phyloP scores from a whole-genome alignment of 345 rosid species.

The Gossypium turneri region DNA sequence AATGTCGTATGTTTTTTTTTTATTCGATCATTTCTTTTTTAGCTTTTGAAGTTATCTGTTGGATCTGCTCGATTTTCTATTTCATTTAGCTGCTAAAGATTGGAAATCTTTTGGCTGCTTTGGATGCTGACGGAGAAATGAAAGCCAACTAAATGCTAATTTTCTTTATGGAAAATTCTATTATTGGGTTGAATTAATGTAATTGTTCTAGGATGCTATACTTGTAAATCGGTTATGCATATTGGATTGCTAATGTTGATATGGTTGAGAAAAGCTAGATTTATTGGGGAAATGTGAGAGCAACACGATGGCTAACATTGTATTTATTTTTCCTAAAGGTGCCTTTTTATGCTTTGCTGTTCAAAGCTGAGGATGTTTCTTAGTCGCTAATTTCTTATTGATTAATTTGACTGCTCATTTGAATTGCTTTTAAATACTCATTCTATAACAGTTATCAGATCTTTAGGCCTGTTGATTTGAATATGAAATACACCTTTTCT shows the following conservation, averaged over 20 bases:
- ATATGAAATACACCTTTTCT: neutral
- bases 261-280: neutral
- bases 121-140: neutral
- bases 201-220: neutral
- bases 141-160: neutral
- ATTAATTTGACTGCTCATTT: neutral
- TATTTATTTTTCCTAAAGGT: neutral
- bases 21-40: neutral
- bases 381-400: neutral
- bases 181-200: neutral
- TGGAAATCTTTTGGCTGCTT: neutral
- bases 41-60: slow-evolving; percentile 16
- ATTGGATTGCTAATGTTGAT: neutral
- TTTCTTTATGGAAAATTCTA: too few species aligned
- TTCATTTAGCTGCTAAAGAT: neutral
- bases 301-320: neutral
- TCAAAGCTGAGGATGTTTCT: neutral
- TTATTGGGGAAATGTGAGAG: neutral
- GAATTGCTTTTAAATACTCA: neutral
- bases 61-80: slow-evolving; percentile 18
- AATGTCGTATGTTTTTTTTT: slow-evolving; percentile 61
- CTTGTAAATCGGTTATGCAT: neutral
- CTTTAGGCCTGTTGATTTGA: neutral
- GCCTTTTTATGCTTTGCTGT: neutral
- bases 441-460: neutral